Base-by-base conservation (phyloP, 176 grass and related monocot species). In the Raddia guianensis region DNA sequence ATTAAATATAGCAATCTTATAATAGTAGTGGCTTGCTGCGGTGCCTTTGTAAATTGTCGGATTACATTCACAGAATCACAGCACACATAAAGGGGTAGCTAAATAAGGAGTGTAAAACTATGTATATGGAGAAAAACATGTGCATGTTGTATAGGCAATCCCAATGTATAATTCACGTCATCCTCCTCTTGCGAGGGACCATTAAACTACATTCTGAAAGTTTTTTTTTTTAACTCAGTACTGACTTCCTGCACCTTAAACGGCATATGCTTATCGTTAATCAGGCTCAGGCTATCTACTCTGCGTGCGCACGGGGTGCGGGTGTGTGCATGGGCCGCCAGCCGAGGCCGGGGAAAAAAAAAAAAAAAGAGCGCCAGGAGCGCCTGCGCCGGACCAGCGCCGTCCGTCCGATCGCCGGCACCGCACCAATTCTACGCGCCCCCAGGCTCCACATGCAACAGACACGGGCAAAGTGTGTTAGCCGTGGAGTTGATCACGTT, bases 31-130 rank as follows among this genome's bases (percentile, higher is more conserved):
- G 55, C n/a, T 74, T 75, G 44, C 58, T 86, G 63, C 3, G 42
- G 70, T 50, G 27, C 50, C 46, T 68, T 10, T 83, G 67, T 87
- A 73, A 83, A 73, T 59, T 59, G 13, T 67, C 72, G 67, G 74
- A 73, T 78, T 67, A 50, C 13, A 66, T 27, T 27, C 27, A 27
- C 27, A 27, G n/a, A n/a, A n/a, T n/a, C n/a, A n/a, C n/a, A n/a
- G 18, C 18, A 50, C 20, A n/a, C 72, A 9, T n/a, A 34, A 34
- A 47, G 40, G 37, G 51, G 9, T 49, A 42, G 43, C 27, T 75
- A 69, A 32, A 70, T 77, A 62, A 57, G 12, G 12, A 32, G 13
- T 62, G 74, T 74, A 49, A 74, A 48, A 50, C 49, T 33, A 57
- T 40, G 57, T 58, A 56, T 56, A 2, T 27, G 5, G 5, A 56